phyloP scores from a whole-genome alignment of 345 rosid species.

The Clausena lansium region DNA sequence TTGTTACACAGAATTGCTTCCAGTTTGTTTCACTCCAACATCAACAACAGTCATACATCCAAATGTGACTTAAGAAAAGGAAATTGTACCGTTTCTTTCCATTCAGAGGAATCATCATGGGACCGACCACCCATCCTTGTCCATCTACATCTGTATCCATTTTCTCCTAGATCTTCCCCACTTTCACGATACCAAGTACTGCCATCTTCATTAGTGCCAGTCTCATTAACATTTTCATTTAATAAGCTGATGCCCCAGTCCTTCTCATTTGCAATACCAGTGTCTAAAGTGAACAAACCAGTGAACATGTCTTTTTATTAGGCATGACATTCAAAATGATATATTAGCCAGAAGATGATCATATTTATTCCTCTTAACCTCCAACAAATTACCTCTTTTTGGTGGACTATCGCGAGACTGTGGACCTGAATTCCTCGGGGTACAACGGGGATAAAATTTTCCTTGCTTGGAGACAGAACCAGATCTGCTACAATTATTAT shows the following conservation, averaged over 20 bases:
- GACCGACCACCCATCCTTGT: slow-evolving; percentile 92
- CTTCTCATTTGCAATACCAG: slow-evolving; percentile 98
- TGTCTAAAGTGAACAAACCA: slow-evolving; percentile 50
- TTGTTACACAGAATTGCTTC: not conserved
- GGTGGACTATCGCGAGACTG: slow-evolving; percentile 93
- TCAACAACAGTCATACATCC: slow-evolving; percentile 13
- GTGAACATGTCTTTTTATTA: slow-evolving; percentile 11
- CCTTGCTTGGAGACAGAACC: slow-evolving; percentile 67
- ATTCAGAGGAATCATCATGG: slow-evolving; percentile 75
- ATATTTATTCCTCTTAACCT: not conserved
- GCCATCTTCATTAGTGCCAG: slow-evolving; percentile 91
- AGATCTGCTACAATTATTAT: slow-evolving; percentile 44
- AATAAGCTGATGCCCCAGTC: slow-evolving; percentile 92
- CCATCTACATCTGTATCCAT: slow-evolving; percentile 97
- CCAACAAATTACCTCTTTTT: slow-evolving; percentile 61
- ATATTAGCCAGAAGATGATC: not conserved
- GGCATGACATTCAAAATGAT: not conserved
- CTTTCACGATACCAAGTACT: slow-evolving; percentile 90
- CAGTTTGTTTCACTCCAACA: slow-evolving; percentile 7
- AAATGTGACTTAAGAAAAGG: slow-evolving; percentile 14
- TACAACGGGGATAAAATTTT: slow-evolving; percentile 76
- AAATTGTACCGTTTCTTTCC: slow-evolving; percentile 85
- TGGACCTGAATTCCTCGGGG: slow-evolving; percentile 81
- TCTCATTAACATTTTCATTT: slow-evolving; percentile 76
- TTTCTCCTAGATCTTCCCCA: slow-evolving; percentile 78